Base-by-base conservation (phyloP, 2,329 filamentous ascomycete genomes). In the Trichoderma harzianum region DNA sequence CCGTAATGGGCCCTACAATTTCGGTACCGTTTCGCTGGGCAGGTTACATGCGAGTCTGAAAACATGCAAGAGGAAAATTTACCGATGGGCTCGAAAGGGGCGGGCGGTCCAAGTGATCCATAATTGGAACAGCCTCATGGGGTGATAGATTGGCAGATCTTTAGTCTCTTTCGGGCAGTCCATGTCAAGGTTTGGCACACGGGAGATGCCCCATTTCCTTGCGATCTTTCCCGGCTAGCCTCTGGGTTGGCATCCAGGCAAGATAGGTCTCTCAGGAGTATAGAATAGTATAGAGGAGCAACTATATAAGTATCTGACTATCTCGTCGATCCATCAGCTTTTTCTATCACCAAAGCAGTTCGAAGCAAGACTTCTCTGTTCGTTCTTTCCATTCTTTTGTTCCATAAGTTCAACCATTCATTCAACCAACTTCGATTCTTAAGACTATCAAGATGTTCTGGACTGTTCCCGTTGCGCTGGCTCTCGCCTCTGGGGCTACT, bases 401-500 rank as follows among this genome's bases (percentile, higher is more conserved):
- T 58, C 39, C 53, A 60, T 60, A 32, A 8, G 16, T 69, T 69
- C 55, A 47, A 53, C 53, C 21, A 51, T 30, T 47, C 39, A 24
- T 51, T 68, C 16, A 57, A 57, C 7, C 32, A 43, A 57, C n/a
- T 58, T 68, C 34, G n/a, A 55, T 57, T 55, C 30, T 57, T 39
- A 26, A n/a, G 34, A 43, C 65, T 16, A 3, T 55, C 21, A 34
- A 47, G 57, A 74, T 74, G 72, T 66, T 67, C 28, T 72, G 68
- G 67, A 71, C 69, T 12, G 3, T 73, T 53, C 73, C 69, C 14
- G 24, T 72, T 57, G 24, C 67, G 18, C 58, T 75, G 63, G 69
- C 72, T 53, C 71, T 71, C 12, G 71, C 71, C 63, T 60, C 68
- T 32, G 74, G 70, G 53, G 72, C 74, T 28, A 43, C 65, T 67